Percentiles rank a stretch among this genome's conserved stretches.
These are phyloP conservation scores for Beta corolliflora DNA, from an alignment of 179 eudicot genomes.

Conservation along the genomic window DNA sequence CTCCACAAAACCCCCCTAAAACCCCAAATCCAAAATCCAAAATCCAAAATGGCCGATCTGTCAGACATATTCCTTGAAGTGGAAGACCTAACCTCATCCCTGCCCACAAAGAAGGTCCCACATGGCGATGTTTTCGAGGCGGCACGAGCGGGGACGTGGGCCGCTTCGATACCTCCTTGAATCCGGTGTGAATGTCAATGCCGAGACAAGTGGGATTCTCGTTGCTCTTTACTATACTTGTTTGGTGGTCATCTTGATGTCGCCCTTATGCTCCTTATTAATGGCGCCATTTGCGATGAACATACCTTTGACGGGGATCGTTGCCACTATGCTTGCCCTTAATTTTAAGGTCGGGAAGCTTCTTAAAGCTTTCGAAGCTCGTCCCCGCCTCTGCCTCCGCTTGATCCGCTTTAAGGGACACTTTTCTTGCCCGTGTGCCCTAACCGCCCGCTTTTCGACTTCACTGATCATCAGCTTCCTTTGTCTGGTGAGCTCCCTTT, in stretches of 20 bases:
- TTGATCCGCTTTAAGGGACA: conserved; percentile 74
- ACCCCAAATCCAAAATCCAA: not conserved
- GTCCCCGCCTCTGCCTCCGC: conserved; percentile 80
- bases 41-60: conserved; percentile 47
- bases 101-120: conserved; percentile 81
- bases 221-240: conserved; percentile 90
- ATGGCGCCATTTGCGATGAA: conserved; percentile 90
- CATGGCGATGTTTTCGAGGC: conserved; percentile 85
- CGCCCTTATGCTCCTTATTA: conserved; percentile 73
- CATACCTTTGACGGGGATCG: conserved; percentile 98
- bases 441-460: conserved; percentile 44
- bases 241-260: conserved; percentile 88
- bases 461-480: conserved; percentile 30
- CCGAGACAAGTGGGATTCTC: conserved; percentile 91
- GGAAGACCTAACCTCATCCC: conserved; percentile 56
- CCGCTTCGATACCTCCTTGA: conserved; percentile 64
- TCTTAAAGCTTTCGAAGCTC: conserved; percentile 85
- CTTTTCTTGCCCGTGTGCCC: conserved; percentile 62
- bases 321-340: conserved; percentile 87
- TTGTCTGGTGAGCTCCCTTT: conserved; percentile 43
- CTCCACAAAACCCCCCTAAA: not conserved
- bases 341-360: conserved; percentile 89
- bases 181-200: conserved; percentile 79
- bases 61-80: conserved; percentile 57
- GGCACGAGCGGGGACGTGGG: conserved; percentile 83